Percentiles rank a stretch among this genome's conserved stretches.
Conservation (phyloP, 108 stramenopile species). For the Cylindrotheca closterium region DNA sequence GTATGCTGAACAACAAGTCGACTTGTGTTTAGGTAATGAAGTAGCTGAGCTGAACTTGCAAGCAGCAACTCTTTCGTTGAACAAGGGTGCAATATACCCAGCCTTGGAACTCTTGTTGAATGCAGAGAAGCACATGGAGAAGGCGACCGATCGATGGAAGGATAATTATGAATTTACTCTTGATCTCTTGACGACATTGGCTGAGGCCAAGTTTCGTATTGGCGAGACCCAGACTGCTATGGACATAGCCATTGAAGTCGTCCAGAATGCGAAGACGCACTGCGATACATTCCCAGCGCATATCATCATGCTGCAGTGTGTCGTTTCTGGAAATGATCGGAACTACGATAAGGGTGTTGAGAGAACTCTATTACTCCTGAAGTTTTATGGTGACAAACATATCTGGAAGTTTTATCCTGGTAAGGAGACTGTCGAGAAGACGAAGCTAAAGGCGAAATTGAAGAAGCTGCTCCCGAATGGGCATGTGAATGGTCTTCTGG, state of each 20-base stretch:
- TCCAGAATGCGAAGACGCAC: slow-evolving; percentile 19
- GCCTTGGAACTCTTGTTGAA: neutral
- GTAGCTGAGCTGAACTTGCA: slow-evolving; percentile 19
- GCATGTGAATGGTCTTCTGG: slow-evolving; percentile 6
- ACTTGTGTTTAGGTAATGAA: neutral
- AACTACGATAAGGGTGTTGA: slow-evolving; percentile 22
- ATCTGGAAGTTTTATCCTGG: slow-evolving; percentile 23
- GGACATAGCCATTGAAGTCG: slow-evolving; percentile 12
- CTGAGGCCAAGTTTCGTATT: slow-evolving; percentile 13
- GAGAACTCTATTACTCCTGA: slow-evolving; percentile 17
- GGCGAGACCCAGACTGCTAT: slow-evolving; percentile 13
- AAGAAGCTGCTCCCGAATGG: slow-evolving; percentile 10
- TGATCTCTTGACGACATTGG: slow-evolving; percentile 25
- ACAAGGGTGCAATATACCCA: slow-evolving; percentile 32
- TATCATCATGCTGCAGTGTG: slow-evolving; percentile 1
- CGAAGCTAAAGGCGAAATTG: slow-evolving; percentile 9
- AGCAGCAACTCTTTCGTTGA: slow-evolving; percentile 28
- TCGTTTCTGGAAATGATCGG: slow-evolving; percentile 17
- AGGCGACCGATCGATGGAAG: slow-evolving; percentile 19
- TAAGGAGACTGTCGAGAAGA: slow-evolving; percentile 11
- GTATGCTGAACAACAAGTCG: neutral
- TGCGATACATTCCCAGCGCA: slow-evolving; percentile 40
- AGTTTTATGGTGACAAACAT: slow-evolving; percentile 29
- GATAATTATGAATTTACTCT: slow-evolving; percentile 33
- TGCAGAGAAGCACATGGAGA: slow-evolving; percentile 16